Evolutionary conservation across 805 yeast species (phyloP).

Genomic region (Ogataea ramenticola): DNA sequence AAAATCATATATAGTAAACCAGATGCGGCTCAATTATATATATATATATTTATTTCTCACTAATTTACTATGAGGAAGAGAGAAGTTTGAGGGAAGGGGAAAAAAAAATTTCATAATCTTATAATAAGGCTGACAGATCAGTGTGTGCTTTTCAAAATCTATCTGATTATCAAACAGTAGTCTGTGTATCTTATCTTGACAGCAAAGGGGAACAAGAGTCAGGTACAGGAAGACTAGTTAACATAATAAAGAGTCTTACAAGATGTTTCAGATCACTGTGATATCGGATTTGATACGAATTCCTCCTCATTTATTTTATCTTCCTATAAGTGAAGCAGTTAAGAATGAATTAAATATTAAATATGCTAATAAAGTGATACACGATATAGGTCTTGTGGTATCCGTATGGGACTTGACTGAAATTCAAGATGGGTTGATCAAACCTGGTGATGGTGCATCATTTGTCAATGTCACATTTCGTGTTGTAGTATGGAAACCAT

Average conservation of each 20-base stretch:
- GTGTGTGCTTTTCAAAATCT: too few relatives aligned
- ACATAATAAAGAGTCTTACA: neutral
- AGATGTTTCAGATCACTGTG: slow-evolving; percentile 80
- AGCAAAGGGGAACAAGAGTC: too few relatives aligned
- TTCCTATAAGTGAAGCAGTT: slow-evolving; percentile 66
- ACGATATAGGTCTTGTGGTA: slow-evolving; percentile 77
- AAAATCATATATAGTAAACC: too few relatives aligned
- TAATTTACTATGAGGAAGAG: too few relatives aligned
- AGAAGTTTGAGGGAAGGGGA: too few relatives aligned
- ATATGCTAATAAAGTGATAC: slow-evolving; percentile 79
- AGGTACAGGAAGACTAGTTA: too few relatives aligned
- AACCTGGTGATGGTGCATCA: slow-evolving; percentile 92
- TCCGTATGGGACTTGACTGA: slow-evolving; percentile 76
- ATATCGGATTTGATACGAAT: slow-evolving; percentile 80
- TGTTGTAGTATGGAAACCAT: slow-evolving; percentile 82
- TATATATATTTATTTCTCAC: too few relatives aligned
- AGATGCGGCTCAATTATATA: too few relatives aligned
- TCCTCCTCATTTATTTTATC: slow-evolving; percentile 76
- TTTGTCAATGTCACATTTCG: slow-evolving; percentile 71
- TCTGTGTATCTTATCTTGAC: too few relatives aligned
- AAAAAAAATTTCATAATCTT: too few relatives aligned
- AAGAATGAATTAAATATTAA: slow-evolving; percentile 76
- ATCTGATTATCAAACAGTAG: too few relatives aligned
- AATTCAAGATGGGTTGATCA: slow-evolving; percentile 83
- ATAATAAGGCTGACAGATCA: too few relatives aligned